These are phyloP conservation scores for Anthoceros angustus DNA, from an alignment of 225 moss, liverwort and hornwort genomes.

Conservation along the genomic window DNA sequence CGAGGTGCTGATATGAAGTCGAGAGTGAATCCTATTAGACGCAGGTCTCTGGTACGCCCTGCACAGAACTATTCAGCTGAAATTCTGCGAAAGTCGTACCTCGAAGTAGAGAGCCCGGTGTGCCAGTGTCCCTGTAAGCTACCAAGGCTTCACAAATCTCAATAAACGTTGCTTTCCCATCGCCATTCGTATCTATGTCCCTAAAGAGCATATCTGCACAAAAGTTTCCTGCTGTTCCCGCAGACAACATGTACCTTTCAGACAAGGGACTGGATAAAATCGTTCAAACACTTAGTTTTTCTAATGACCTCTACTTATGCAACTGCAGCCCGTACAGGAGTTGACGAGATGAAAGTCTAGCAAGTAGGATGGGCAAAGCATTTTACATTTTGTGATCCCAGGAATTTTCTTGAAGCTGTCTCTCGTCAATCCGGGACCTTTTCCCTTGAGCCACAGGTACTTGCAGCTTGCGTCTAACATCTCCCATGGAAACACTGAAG, in stretches of 20 bases:
- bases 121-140: constrained; percentile 49
- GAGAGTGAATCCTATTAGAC: no score
- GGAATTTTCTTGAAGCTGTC: constrained; percentile 3
- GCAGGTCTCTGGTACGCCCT: no score
- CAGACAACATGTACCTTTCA: not conserved
- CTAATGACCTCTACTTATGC: no score
- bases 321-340: no score
- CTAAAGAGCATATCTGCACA: constrained; percentile 60
- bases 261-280: not conserved
- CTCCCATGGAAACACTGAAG: constrained; percentile 2
- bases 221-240: constrained; percentile 41
- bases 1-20: no score
- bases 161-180: constrained; percentile 42
- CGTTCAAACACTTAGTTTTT: no score
- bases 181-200: constrained; percentile 44
- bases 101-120: constrained; percentile 47
- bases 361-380: no score
- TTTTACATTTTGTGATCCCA: not conserved
- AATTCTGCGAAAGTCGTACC: constrained; percentile 22
- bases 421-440: not conserved
- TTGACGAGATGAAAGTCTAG: no score
- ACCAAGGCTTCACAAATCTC: constrained; percentile 50
- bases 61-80: not conserved
- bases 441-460: constrained; percentile 3
- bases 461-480: not conserved